These are phyloP conservation scores for Lyophyllum shimeji DNA, from an alignment of 768 basidiomycete species.

Conservation along the genomic window DNA sequence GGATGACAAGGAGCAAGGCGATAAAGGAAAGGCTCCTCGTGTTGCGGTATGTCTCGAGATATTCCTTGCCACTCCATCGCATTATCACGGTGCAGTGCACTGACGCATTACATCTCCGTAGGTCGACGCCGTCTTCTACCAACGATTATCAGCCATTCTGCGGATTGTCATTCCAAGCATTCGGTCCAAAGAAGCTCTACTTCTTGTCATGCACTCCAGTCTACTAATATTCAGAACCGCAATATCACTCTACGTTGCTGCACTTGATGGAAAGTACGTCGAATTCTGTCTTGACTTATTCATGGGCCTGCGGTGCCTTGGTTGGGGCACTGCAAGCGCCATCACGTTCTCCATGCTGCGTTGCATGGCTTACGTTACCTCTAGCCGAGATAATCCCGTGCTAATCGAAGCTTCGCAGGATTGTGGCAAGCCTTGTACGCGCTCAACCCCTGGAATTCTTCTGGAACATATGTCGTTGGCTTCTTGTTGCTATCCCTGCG, in stretches of 20 bases:
- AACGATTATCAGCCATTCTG: conserved; percentile 72
- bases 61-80: not conserved
- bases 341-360: not conserved
- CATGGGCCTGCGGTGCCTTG: not conserved
- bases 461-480: conserved; percentile 84
- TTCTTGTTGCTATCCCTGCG: conserved; percentile 88
- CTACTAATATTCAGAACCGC: conserved; percentile 88
- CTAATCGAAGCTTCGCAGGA: conserved; percentile 45
- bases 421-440: conserved; percentile 92
- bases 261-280: conserved; percentile 85
- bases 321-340: not conserved
- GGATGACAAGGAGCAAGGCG: conserved; percentile 7
- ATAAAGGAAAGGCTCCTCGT: conserved; percentile 45
- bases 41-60: conserved; percentile 54
- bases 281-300: not conserved
- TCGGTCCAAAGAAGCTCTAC: conserved; percentile 82
- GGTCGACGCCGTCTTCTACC: conserved; percentile 93
- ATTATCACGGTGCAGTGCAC: not conserved
- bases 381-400: not conserved
- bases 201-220: conserved; percentile 86
- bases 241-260: conserved; percentile 91
- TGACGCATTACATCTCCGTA: conserved; percentile 26
- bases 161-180: conserved; percentile 87
- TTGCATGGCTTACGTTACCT: not conserved
- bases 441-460: conserved; percentile 79